phyloP scores from a whole-genome alignment of 2,329 filamentous ascomycete genomes.

The Scedosporium apiospermum region DNA sequence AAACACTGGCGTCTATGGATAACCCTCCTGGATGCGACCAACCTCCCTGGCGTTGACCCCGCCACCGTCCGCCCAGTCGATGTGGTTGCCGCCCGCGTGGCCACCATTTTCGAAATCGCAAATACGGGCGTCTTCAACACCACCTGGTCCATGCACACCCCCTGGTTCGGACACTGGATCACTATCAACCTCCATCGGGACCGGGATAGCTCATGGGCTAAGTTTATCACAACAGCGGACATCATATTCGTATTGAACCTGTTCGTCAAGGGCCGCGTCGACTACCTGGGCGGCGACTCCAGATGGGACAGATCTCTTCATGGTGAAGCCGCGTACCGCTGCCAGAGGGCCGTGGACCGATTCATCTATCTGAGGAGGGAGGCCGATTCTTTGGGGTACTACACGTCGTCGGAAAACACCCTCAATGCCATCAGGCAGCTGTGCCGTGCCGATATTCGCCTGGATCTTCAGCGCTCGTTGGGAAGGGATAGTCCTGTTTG shows the following conservation, averaged over 20 bases:
- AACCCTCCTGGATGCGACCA: not conserved
- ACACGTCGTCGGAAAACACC: no score
- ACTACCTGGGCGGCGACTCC: not conserved
- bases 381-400: no score
- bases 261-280: not conserved
- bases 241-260: not conserved
- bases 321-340: no score
- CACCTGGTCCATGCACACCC: not conserved
- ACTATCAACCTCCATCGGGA: not conserved
- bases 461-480: no score
- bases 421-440: no score
- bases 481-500: no score
- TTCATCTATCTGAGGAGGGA: no score
- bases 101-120: not conserved
- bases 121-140: not conserved
- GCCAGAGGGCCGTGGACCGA: no score
- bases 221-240: not conserved
- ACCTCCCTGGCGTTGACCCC: not conserved
- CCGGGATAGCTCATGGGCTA: not conserved
- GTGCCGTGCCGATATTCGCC: no score
- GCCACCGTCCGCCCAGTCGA: not conserved
- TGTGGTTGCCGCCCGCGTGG: not conserved
- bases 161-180: not conserved
- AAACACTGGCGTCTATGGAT: no score
- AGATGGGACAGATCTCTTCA: no score